phyloP scores from a whole-genome alignment of 768 basidiomycete species.

The Trametes coccinea region DNA sequence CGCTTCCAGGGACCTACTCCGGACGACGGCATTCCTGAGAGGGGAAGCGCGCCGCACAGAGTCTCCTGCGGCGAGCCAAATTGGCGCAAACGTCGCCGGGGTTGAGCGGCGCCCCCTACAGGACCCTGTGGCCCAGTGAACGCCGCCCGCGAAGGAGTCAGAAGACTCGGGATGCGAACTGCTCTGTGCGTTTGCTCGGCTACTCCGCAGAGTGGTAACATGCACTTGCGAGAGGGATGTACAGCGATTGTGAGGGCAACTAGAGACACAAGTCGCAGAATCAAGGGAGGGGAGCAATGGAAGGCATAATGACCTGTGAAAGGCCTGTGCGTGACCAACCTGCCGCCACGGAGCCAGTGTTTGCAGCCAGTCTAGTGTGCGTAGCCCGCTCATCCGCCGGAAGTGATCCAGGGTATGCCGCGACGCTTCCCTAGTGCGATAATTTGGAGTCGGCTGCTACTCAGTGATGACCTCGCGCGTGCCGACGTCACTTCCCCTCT shows the following conservation, averaged over 20 bases:
- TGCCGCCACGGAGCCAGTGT: neutral
- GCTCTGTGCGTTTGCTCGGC: conserved; percentile 43
- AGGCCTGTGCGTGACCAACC: conserved; percentile 41
- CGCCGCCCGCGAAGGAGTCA: conserved; percentile 41
- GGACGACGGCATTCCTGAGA: conserved; percentile 27
- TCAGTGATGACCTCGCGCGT: conserved; percentile 39
- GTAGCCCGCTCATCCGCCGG: conserved; percentile 43
- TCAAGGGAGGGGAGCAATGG: conserved; percentile 32
- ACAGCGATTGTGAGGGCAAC: conserved; percentile 10
- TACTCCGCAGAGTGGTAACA: conserved; percentile 29
- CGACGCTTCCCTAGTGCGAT: conserved; percentile 54
- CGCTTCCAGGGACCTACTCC: conserved; percentile 50
- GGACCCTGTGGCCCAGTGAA: conserved; percentile 10
- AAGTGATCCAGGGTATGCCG: conserved; percentile 34
- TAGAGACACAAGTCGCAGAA: conserved; percentile 14
- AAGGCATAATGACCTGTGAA: conserved; percentile 30
- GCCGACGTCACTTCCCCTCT: conserved; percentile 53
- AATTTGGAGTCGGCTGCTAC: conserved; percentile 18
- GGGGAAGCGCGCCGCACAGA: conserved; percentile 24
- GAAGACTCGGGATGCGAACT: conserved; percentile 41
- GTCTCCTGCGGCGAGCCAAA: conserved; percentile 54
- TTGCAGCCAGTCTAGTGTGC: conserved; percentile 32
- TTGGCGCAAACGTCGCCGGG: conserved; percentile 54
- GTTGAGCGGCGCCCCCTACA: conserved; percentile 36
- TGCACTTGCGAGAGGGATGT: conserved; percentile 3